These are phyloP conservation scores for Lactuca saligna DNA, from an alignment of 129 eudicot species.

Conservation along the genomic window DNA sequence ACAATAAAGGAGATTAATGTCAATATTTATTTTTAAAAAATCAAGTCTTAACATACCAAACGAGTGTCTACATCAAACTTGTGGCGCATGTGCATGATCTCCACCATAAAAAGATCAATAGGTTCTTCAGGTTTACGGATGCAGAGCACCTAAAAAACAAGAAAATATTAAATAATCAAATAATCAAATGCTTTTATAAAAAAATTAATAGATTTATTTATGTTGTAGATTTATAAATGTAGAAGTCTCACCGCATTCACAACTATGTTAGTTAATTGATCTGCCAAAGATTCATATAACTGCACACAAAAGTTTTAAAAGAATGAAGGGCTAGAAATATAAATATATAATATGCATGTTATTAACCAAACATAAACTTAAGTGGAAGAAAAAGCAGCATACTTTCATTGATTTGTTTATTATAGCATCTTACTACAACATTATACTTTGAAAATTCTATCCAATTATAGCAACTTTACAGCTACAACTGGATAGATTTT, in stretches of 20 bases:
- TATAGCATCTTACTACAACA: neutral
- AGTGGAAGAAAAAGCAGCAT: neutral
- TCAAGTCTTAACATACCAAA: conserved; percentile 55
- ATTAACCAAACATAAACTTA: neutral
- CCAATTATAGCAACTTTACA: too few species aligned
- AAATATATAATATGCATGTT: neutral
- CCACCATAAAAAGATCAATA: conserved; percentile 96
- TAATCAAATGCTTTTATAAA: neutral
- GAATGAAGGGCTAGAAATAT: neutral
- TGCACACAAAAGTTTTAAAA: conserved; percentile 31
- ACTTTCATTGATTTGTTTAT: neutral
- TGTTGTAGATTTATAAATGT: neutral
- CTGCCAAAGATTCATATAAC: conserved; percentile 93
- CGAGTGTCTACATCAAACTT: conserved; percentile 99
- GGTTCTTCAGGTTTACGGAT: conserved; percentile 88
- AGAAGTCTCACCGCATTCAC: conserved; percentile 66
- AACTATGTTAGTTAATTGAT: conserved; percentile 89
- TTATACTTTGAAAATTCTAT: neutral
- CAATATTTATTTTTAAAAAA: neutral
- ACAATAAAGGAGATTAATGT: neutral
- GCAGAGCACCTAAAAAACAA: conserved; percentile 72
- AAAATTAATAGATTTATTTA: neutral
- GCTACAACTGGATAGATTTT: too few species aligned
- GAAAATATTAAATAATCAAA: neutral
- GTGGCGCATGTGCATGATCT: conserved; percentile 99